Base-by-base conservation (phyloP, 2,329 filamentous ascomycete species). In the Coniochaeta sp. region DNA sequence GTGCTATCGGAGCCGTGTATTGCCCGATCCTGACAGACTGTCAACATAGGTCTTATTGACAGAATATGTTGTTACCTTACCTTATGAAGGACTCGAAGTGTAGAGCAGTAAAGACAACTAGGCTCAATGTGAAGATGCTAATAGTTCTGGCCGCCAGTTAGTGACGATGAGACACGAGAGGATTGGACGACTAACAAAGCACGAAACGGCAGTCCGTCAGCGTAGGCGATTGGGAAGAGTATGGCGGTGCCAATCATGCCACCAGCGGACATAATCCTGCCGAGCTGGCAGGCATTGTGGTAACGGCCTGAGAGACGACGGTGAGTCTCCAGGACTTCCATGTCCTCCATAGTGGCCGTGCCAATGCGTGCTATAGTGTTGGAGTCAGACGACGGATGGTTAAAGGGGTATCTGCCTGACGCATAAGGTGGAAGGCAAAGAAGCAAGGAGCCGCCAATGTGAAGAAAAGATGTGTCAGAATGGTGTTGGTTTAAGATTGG, bases 231-330 rank as follows among this genome's bases (percentile, higher is more conserved):
- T 14, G 59, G 57, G 38, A 59, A 61, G 2, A 61, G 50, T 13
- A 59, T 32, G 26, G 55, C 56, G 4, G 52, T 56, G 33, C 54
- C 53, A 52, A 59, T 54, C 59, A 61, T 60, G 38, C 51, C 46
- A 1, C 58, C 59, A n/a, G 51, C 55, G 14, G 56, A 48, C 14
- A 56, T 9, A 30, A 60, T 48, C 33, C 57, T 60, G 40, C 47
- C 22, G 16, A 42, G n/a, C 40, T 51, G 45, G 28, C 48, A 52
- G 20, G 56, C 7, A 1, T 13, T 30, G 48, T 10, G 48, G 24
- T 22, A 13, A 33, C 26, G 24, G 22, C 22, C 16, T 12, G 20
- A n/a, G 16, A 42, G 20, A 12, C 38, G 32, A 40, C 32, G 18
- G 26, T 18, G 28, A 14, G 22, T 38, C 32, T 35, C 26, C n/a